Conservation (phyloP, 2,329 filamentous ascomycete genomes). For the Nigrospora oryzae region DNA sequence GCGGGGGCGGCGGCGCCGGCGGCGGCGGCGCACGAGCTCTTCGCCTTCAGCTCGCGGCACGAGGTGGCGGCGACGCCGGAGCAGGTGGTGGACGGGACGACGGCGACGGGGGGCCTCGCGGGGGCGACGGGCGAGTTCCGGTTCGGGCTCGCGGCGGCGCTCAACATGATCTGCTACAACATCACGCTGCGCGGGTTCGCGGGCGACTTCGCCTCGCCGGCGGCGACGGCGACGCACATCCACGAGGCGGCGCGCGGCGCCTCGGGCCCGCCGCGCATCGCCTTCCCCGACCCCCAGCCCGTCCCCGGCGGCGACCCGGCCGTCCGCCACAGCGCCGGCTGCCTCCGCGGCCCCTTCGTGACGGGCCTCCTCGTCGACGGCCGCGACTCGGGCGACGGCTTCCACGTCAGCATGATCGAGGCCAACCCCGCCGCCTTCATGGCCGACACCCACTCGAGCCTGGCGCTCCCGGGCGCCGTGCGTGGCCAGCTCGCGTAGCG, state of each 20-base stretch:
- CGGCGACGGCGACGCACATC: conserved; percentile 45
- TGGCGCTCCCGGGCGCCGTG: conserved; percentile 39
- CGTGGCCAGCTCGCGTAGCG: conserved; percentile 34
- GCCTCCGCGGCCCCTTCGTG: conserved; percentile 25
- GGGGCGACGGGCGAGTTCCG: conserved; percentile 39
- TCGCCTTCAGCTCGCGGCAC: conserved; percentile 38
- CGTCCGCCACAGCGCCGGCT: conserved; percentile 29
- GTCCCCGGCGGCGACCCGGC: conserved; percentile 20
- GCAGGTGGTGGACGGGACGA: conserved; percentile 36
- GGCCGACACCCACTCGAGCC: conserved; percentile 41
- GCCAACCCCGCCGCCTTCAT: conserved; percentile 41
- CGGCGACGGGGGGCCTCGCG: conserved; percentile 28
- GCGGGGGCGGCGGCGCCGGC: too few species aligned
- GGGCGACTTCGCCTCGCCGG: conserved; percentile 40
- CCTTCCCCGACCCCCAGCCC: conserved; percentile 36
- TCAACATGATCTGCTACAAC: conserved; percentile 36
- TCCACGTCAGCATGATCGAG: conserved; percentile 41
- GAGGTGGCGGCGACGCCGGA: conserved; percentile 36
- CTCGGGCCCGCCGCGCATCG: conserved; percentile 41
- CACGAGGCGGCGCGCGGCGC: conserved; percentile 37
- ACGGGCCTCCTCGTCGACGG: conserved; percentile 20
- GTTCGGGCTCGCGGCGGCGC: conserved; percentile 40
- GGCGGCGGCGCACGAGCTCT: too few species aligned
- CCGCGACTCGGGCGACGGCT: conserved; percentile 28
- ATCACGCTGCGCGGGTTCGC: conserved; percentile 40